A percentile compares a stretch with the other conserved stretches of the same genome.
Evolutionary conservation across 805 yeast genomes (phyloP).

Genomic region (Candida odintsovae): DNA sequence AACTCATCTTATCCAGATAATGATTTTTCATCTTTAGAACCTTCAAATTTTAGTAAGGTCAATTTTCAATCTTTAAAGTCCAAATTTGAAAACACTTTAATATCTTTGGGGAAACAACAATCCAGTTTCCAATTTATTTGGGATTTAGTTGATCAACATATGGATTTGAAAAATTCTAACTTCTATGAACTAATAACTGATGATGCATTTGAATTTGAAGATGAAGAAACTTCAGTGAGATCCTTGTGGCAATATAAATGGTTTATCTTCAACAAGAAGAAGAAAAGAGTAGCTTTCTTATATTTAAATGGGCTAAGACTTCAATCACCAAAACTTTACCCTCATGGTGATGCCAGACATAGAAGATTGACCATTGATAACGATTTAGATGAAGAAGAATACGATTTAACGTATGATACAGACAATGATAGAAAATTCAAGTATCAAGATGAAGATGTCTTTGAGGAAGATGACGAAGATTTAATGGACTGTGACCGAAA

Average conservation of each 20-base stretch:
- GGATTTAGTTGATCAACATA: conserved; percentile 81
- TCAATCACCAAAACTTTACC: conserved; percentile 33
- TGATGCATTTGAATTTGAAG: conserved; percentile 27
- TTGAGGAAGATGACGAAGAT: conserved; percentile 21
- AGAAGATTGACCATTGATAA: conserved; percentile 31
- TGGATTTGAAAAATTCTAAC: conserved; percentile 54
- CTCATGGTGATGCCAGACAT: conserved; percentile 11
- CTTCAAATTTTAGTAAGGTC: conserved; percentile 58
- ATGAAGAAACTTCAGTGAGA: conserved; percentile 24
- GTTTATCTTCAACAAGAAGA: conserved; percentile 86
- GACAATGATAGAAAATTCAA: conserved; percentile 31
- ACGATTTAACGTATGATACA: conserved; percentile 35
- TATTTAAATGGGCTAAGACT: conserved; percentile 55
- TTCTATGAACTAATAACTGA: conserved; percentile 60
- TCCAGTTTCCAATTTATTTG: conserved; percentile 62
- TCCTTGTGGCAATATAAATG: conserved; percentile 58
- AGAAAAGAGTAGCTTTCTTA: conserved; percentile 85
- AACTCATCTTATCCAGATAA: conserved; percentile 95
- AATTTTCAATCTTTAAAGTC: conserved; percentile 46
- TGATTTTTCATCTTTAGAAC: conserved; percentile 84
- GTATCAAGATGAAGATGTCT: conserved; percentile 7
- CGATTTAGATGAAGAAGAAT: conserved; percentile 36
- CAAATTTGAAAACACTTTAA: conserved; percentile 71
- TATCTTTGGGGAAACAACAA: conserved; percentile 52
- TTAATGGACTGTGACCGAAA: conserved; percentile 24